Evolutionary conservation across 345 rosid genomes (phyloP), one percentile per base, ranked within the genome.

Genomic region (Rhodomyrtus tomentosa): DNA sequence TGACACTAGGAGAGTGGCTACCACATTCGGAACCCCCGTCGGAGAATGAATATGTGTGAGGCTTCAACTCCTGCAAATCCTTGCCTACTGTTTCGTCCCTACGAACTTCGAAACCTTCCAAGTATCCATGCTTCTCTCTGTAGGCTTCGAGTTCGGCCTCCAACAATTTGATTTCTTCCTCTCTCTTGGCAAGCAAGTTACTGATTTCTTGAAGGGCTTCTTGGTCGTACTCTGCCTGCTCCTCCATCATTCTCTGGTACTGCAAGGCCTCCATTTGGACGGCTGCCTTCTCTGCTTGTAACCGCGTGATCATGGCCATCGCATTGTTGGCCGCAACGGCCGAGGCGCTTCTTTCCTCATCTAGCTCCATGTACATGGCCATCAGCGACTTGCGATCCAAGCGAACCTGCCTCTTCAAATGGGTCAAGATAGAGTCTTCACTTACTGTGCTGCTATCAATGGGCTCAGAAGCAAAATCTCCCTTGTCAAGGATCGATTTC

Each of bases 191-290:
- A 27, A 95, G 90, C 84, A 92, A 84, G 81, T 88, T 90, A 22
- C 84, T 90, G 56, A 92, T 87, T 52, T 92, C 90, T 86, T 95
- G 98, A 73, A 97, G 87, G 18, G 95, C 95, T 89, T 97, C 99
- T 85, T 95, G 91, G 62, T 95, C 99, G 74, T 94, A 97, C 86
- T 95, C 96, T 36, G 98, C 98, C 89, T 95, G 96, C 87, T 97
- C 99, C 86, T 97, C 99, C 98, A 97, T 95, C 99, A 97, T 94
- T 88, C 99, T 95, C 88, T 95, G 98, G 86, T 95, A 97, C 90
- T 97, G 99, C 82, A 95, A 89, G 6, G 99, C 99, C 82, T 97
- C 99, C 99, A 97, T 97, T 84, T 95, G 99, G 80, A 95, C 94
- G 11, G 96, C 95, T 0, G 98, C 96, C 89, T 95, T 95, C 86